Conservation (phyloP, 164 flowering plant species). For the Cinnamomum micranthum region DNA sequence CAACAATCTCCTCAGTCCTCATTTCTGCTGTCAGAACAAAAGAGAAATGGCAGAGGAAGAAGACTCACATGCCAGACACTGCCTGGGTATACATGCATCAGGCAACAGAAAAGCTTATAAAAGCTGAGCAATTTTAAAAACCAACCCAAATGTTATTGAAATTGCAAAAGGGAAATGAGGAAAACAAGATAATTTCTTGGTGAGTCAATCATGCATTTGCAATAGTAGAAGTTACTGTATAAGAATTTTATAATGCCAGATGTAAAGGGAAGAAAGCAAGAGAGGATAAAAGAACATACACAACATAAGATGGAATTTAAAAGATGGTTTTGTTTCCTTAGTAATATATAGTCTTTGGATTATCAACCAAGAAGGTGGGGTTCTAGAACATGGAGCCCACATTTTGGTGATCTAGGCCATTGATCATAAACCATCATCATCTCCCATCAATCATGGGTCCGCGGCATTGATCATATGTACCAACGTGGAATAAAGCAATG, state of each 20-base stretch:
- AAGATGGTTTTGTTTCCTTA: too few species aligned
- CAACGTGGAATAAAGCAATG: too few species aligned
- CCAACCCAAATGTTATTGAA: neutral
- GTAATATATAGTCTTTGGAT: too few species aligned
- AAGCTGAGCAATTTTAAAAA: constrained; percentile 6
- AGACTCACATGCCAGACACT: constrained; percentile 57
- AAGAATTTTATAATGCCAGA: neutral
- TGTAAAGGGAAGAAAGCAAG: too few species aligned
- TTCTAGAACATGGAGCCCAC: too few species aligned
- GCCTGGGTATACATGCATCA: constrained; percentile 26
- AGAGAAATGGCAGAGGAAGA: constrained; percentile 27
- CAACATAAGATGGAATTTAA: too few species aligned
- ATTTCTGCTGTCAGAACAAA: constrained; percentile 33
- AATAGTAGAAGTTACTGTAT: constrained; percentile 7
- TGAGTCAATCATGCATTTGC: constrained; percentile 18
- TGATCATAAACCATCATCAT: too few species aligned
- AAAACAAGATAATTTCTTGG: neutral
- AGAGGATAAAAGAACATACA: too few species aligned
- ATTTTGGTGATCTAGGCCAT: too few species aligned
- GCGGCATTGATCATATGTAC: too few species aligned
- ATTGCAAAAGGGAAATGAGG: neutral
- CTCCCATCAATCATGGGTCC: too few species aligned
- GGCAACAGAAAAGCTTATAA: constrained; percentile 24
- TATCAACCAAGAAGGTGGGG: too few species aligned
- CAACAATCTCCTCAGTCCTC: constrained; percentile 23